Conservation (phyloP, 441 rosid genomes). For the Populus hybrid region DNA sequence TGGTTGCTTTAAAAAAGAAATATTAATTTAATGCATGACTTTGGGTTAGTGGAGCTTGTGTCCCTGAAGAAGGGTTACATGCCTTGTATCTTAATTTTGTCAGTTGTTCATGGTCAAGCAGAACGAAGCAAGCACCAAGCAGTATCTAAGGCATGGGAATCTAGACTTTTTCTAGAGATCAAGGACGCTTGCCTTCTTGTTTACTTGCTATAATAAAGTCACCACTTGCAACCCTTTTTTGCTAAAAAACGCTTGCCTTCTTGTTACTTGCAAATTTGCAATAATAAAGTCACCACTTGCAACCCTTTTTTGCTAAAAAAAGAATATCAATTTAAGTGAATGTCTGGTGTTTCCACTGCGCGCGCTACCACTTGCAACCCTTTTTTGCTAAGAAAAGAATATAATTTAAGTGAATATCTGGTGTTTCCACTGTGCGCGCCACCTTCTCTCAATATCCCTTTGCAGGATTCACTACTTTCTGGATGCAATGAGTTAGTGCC, state of each 20-base stretch:
- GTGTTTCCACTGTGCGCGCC: conserved; percentile 10
- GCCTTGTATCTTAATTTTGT: not conserved
- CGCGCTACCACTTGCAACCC: conserved; percentile 2
- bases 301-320: no score
- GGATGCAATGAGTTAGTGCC: not conserved
- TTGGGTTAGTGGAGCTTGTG: not conserved
- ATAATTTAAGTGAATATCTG: not conserved
- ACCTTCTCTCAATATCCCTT: not conserved
- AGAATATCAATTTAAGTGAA: no score
- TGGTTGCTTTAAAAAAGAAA: not conserved
- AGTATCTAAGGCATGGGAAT: not conserved
- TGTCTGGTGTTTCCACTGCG: no score
- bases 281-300: no score
- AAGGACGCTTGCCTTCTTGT: conserved; percentile 3
- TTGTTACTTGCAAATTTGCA: no score
- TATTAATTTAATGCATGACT: not conserved
- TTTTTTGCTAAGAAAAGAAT: conserved; percentile 5
- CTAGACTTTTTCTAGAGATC: conserved; percentile 10
- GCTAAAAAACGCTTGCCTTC: not conserved
- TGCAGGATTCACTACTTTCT: not conserved
- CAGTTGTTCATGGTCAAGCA: conserved; percentile 1
- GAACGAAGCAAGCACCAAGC: not conserved
- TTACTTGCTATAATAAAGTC: conserved; percentile 9
- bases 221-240: not conserved
- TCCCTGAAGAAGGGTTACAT: not conserved